Conservation (phyloP, 768 basidiomycete genomes). For the Cystobasidium ongulense region DNA sequence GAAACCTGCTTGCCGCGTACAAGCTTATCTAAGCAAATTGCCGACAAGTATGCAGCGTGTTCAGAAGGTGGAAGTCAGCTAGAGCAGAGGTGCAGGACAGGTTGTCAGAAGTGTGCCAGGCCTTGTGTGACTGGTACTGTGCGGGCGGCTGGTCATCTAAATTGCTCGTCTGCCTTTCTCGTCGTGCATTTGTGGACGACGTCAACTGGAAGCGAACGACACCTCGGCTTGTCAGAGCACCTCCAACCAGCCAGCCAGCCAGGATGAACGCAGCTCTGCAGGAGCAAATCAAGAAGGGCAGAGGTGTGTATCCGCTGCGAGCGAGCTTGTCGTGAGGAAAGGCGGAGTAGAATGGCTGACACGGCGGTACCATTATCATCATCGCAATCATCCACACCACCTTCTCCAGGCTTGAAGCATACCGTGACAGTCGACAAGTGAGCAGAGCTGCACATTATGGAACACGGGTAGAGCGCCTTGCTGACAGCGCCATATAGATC, state of each 20-base stretch:
- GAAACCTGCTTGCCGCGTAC: too few relatives aligned
- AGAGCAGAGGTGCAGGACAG: too few relatives aligned
- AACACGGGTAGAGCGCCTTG: not conserved
- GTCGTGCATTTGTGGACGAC: too few relatives aligned
- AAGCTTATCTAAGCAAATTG: too few relatives aligned
- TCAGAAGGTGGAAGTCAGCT: too few relatives aligned
- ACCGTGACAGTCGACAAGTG: constrained; percentile 11
- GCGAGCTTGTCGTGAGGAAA: not conserved
- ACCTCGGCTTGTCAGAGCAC: not conserved
- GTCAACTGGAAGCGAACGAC: too few relatives aligned
- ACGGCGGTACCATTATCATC: too few relatives aligned
- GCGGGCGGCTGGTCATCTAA: too few relatives aligned
- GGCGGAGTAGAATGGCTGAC: not conserved
- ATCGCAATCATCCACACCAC: not conserved
- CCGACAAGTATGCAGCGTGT: too few relatives aligned
- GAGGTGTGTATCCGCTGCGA: not conserved
- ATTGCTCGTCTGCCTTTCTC: too few relatives aligned
- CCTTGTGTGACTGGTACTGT: too few relatives aligned
- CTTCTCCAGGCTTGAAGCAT: not conserved
- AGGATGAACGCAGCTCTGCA: constrained; percentile 23
- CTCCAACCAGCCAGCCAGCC: not conserved
- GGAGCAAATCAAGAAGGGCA: constrained; percentile 17
- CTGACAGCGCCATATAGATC: not conserved
- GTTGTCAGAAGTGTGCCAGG: too few relatives aligned
- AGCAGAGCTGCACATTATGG: not conserved